A percentile compares a stretch with the other conserved stretches of the same genome.
Evolutionary conservation across 2,329 filamentous ascomycete species (phyloP).

Genomic region (Malbranchea cinnamomea): DNA sequence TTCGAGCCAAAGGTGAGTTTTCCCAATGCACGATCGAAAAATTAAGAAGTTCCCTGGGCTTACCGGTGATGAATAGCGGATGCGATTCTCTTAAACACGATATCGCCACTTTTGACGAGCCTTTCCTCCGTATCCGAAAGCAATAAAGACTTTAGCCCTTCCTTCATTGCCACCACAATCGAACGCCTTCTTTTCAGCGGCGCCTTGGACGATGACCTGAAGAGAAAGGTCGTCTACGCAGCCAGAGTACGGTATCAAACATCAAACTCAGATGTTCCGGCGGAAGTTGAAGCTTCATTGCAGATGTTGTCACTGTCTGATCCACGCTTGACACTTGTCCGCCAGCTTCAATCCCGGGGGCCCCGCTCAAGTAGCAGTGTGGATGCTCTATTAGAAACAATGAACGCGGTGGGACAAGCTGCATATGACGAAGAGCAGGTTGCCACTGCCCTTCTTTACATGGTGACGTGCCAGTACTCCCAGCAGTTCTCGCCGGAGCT

Average conservation of each 20-base stretch:
- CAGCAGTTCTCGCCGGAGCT: constrained; percentile 53
- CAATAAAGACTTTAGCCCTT: constrained; percentile 49
- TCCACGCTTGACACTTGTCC: constrained; percentile 35
- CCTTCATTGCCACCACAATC: constrained; percentile 64
- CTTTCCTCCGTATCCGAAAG: constrained; percentile 51
- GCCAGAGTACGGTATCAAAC: constrained; percentile 53
- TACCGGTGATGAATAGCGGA: constrained; percentile 46
- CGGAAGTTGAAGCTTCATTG: constrained; percentile 27
- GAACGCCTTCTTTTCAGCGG: constrained; percentile 79
- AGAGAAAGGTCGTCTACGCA: constrained; percentile 48
- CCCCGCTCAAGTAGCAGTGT: constrained; percentile 59
- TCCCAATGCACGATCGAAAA: neutral
- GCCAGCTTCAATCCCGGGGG: constrained; percentile 58
- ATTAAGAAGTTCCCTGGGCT: constrained; percentile 3
- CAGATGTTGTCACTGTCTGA: constrained; percentile 31
- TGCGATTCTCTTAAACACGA: constrained; percentile 72
- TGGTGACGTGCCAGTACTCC: constrained; percentile 46
- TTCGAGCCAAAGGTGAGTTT: constrained; percentile 71
- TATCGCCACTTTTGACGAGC: constrained; percentile 60
- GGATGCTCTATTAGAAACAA: constrained; percentile 49
- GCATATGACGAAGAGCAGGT: constrained; percentile 70
- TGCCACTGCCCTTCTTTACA: constrained; percentile 61
- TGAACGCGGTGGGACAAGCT: constrained; percentile 41
- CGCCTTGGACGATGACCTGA: constrained; percentile 66
- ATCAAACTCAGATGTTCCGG: constrained; percentile 28